Conservation (phyloP, 2,329 filamentous ascomycete genomes). For the Neonectria sp. region DNA sequence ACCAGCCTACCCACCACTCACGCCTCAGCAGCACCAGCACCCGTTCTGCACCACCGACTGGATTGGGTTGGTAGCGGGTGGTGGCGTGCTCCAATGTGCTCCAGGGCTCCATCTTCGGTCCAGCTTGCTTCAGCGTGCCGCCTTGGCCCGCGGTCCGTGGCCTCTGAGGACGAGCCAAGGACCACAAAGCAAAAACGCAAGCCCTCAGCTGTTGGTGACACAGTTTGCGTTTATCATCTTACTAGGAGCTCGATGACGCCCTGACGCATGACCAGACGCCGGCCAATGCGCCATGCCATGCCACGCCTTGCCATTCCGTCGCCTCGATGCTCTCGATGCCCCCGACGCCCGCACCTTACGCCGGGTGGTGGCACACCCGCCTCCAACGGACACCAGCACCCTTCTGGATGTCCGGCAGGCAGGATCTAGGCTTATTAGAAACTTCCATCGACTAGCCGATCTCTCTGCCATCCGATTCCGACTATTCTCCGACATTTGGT, state of each 20-base stretch:
- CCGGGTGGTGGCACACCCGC: not conserved
- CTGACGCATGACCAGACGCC: constrained; percentile 28
- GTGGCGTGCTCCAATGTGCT: constrained; percentile 31
- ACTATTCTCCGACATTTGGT: not conserved
- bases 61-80: constrained; percentile 38
- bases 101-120: not conserved
- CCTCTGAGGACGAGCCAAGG: constrained; percentile 17
- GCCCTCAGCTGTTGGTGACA: constrained; percentile 31
- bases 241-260: constrained; percentile 37
- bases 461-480: not conserved
- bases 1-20: constrained; percentile 17
- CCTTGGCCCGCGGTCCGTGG: constrained; percentile 10
- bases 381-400: constrained; percentile 4
- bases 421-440: not conserved
- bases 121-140: constrained; percentile 24
- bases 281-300: constrained; percentile 9
- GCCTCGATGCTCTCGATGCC: not conserved
- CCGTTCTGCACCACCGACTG: constrained; percentile 41
- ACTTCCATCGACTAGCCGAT: not conserved
- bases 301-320: not conserved
- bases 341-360: not conserved
- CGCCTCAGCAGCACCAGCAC: constrained; percentile 12
- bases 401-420: not conserved
- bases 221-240: constrained; percentile 15
- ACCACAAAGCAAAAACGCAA: constrained; percentile 7